These are phyloP conservation scores for Penicillium malachiteum DNA, from an alignment of 495 filamentous ascomycete species.

Conservation along the genomic window DNA sequence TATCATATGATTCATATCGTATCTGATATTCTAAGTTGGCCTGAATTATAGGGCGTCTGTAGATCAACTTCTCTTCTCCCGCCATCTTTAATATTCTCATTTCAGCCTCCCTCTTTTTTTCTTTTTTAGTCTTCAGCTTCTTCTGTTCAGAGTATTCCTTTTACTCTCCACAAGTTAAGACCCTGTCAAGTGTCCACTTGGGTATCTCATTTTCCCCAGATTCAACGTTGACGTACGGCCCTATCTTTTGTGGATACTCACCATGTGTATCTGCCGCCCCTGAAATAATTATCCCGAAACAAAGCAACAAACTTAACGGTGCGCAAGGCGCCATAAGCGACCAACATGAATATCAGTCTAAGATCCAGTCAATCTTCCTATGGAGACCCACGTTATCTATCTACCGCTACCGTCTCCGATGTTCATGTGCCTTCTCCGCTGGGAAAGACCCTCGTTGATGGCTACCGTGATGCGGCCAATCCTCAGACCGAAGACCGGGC, in stretches of 20 bases:
- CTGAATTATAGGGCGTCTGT: not conserved
- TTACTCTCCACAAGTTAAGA: not conserved
- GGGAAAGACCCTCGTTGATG: slow-evolving; percentile 45
- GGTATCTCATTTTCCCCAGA: not conserved
- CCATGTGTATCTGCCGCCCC: slow-evolving; percentile 17
- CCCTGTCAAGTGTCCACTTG: not conserved
- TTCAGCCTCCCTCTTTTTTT: slow-evolving; percentile 15
- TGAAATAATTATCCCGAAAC: slow-evolving; percentile 11
- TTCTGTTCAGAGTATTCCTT: not conserved
- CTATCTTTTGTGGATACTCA: slow-evolving; percentile 4
- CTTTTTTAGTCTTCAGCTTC: not conserved
- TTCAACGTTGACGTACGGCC: not conserved
- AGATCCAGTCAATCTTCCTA: slow-evolving; percentile 49
- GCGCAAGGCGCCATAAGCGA: slow-evolving; percentile 13
- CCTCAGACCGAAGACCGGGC: slow-evolving; percentile 35
- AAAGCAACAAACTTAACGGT: not conserved
- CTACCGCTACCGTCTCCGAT: slow-evolving; percentile 37
- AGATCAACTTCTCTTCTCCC: slow-evolving; percentile 26
- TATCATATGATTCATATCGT: too few species aligned
- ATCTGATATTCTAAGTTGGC: too few species aligned
- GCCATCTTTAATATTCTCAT: slow-evolving; percentile 18
- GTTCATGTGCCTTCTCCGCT: slow-evolving; percentile 35
- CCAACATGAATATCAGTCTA: slow-evolving; percentile 45
- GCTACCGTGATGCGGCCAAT: slow-evolving; percentile 42
- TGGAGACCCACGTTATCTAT: slow-evolving; percentile 47